Base-by-base conservation (phyloP, 1,139 yeast species). In the Pichia sp. region DNA sequence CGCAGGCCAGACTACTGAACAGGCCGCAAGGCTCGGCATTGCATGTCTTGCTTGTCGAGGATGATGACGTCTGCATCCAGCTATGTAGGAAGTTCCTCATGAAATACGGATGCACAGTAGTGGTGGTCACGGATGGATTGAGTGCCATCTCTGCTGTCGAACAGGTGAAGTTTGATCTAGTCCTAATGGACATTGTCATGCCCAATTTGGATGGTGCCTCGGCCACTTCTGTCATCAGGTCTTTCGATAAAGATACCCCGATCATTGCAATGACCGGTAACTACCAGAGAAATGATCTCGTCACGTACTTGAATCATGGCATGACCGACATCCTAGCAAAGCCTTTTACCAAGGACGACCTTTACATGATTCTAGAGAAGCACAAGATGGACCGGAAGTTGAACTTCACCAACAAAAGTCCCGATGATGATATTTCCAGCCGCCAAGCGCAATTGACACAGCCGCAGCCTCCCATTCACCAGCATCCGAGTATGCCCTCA, bases 241-340 rank as follows among this genome's bases (percentile, higher is more conserved):
- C 87, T 19, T 88, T 88, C 67, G 96, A 90, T 67, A 82, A 84
- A 29, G 80, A 79, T 56, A 89, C 96, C 0, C 97, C 97, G 5
- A 88, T 92, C 59, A 87, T 90, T 60, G 96, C 96, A 47, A 90
- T 92, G 96, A 90, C 97, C 2, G 95, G 96, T 43, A 88, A 88
- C 64, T 87, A 88, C 56, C 87, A 86, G 63, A 88, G 85, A 61
- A 83, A 85, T 61, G 96, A 88, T 70, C 75, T 89, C 56, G 87
- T 87, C 49, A 85, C 88, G 1, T 90, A 90, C 68, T 74, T 87
- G 57, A 87, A 86, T 61, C 90, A 89, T 66, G 97, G 97, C 4
- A 89, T 92, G 90, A 85, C 89, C 54, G 97, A 90, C 70, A 87
- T 90, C 51, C 74, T 92, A 62, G 95, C 96, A 2, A 90, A 90